Percentiles rank a stretch among this genome's conserved stretches.
phyloP scores from a whole-genome alignment of 1,284 basidiomycete genomes.

The Apiotrichum gracile region DNA sequence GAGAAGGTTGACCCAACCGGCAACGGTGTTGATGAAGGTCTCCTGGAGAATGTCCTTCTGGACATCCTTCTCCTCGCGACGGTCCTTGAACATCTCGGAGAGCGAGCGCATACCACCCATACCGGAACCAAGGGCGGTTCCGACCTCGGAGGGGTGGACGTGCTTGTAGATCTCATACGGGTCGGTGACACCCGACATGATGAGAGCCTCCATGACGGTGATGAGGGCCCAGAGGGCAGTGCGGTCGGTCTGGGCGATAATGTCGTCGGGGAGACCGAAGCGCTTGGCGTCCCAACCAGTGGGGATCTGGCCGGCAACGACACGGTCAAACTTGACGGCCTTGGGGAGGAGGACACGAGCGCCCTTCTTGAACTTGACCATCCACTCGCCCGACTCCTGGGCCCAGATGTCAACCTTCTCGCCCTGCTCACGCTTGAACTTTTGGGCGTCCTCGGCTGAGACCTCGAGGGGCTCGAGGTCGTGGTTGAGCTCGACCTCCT shows the following conservation, averaged over 20 bases:
- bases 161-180: conserved; percentile 95
- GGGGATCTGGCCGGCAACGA: conserved; percentile 92
- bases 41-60: conserved; percentile 98
- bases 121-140: conserved; percentile 85
- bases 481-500: conserved; percentile 93
- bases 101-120: conserved; percentile 93
- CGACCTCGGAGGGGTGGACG: conserved; percentile 93
- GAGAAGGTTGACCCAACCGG: conserved; percentile 94
- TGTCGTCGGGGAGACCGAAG: conserved; percentile 97
- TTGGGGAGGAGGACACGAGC: conserved; percentile 91
- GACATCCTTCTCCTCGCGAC: conserved; percentile 92
- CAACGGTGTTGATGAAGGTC: conserved; percentile 98
- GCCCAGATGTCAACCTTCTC: conserved; percentile 95
- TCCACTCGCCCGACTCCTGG: conserved; percentile 84
- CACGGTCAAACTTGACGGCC: conserved; percentile 87
- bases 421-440: conserved; percentile 94
- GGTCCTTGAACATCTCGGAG: conserved; percentile 96
- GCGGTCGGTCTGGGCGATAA: conserved; percentile 81
- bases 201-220: conserved; percentile 87
- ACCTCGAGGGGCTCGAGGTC: conserved; percentile 96
- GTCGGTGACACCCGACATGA: conserved; percentile 95
- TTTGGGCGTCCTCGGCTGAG: conserved; percentile 79
- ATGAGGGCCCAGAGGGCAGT: conserved; percentile 96
- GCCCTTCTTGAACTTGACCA: conserved; percentile 98
- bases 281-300: conserved; percentile 94